phyloP scores from a whole-genome alignment of 305 asterid species.

The Plantago rigida region DNA sequence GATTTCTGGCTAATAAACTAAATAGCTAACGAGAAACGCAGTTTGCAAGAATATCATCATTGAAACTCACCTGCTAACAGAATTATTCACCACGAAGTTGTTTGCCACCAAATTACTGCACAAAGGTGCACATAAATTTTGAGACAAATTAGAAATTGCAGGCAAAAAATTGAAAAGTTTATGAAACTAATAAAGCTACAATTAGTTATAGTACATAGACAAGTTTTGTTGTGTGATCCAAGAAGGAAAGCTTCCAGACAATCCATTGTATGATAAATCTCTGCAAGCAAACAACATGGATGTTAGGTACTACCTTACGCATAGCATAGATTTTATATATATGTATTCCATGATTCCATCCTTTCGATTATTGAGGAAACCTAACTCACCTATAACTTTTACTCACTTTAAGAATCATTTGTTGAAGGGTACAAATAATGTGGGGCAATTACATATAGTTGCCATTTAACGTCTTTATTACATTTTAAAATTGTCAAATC shows the following conservation, averaged over 20 bases:
- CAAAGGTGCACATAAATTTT: conserved; percentile 15
- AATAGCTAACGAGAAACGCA: not conserved
- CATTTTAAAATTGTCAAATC: no score
- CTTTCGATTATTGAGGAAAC: no score
- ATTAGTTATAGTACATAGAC: conserved; percentile 42
- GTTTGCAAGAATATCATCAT: not conserved
- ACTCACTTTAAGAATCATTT: no score
- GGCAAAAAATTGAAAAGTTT: not conserved
- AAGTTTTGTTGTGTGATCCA: conserved; percentile 46
- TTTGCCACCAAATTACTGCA: conserved; percentile 66
- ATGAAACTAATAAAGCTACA: not conserved
- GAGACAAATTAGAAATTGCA: not conserved
- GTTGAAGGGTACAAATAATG: no score
- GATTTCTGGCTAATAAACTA: not conserved
- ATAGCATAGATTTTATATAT: no score
- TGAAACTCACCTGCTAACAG: conserved; percentile 41
- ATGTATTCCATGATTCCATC: not conserved
- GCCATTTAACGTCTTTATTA: no score
- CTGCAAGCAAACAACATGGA: conserved; percentile 35
- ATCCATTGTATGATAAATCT: conserved; percentile 71
- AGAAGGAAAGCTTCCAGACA: conserved; percentile 67
- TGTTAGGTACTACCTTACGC: not conserved
- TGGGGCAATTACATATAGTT: no score
- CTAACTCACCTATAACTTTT: no score
- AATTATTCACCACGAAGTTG: conserved; percentile 45